Base-by-base conservation (phyloP, 441 rosid species). In the Macaranga tanarius region DNA sequence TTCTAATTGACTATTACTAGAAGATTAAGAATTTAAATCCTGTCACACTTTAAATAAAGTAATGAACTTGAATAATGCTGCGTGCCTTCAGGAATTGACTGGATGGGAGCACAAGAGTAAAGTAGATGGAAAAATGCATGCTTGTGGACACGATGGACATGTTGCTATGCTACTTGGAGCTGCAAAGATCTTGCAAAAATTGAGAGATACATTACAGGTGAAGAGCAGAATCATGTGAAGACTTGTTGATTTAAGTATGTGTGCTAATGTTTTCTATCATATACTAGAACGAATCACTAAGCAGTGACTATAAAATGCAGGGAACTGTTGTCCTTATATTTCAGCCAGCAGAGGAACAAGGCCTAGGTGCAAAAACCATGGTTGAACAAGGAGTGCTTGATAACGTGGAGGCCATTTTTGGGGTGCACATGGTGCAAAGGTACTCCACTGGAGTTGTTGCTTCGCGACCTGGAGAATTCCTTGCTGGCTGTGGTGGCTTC, bases 111-210 rank as follows among this genome's bases (percentile, higher is more conserved):
- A 87, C 82, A 84, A 69, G 84, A 89, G 93, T 70, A 80, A 82
- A 74, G 80, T 87, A n/a, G 84, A 83, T 28, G 90, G 90, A 6
- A 89, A 89, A 76, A 89, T 89, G 93, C 93, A 89, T 73, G 90
- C 91, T 5, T 89, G 91, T 70, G 89, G 85, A 2, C 93, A 89
- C 62, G 91, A 89, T 77, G 93, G 83, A 0, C 93, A 86, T 56
- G 86, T 81, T 7, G 69, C 93, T 16, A 89, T 89, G 93, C 88
- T 89, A 48, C 91, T 89, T 42, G 93, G 93, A 4, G 91, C 93
- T 42, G 91, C 93, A 38, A 84, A 84, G 76, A 74, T 89, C 51
- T 78, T 89, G 52, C 85, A 83, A 74, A 72, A 84, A 65, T 34
- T 77, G 64, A 74, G 67, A 25, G 75, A 77, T 47, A 12, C 70